A percentile compares a stretch with the other conserved stretches of the same genome.
These are phyloP conservation scores for Ocimum tenuiflorum DNA, from an alignment of 257 asterid species.

Conservation along the genomic window DNA sequence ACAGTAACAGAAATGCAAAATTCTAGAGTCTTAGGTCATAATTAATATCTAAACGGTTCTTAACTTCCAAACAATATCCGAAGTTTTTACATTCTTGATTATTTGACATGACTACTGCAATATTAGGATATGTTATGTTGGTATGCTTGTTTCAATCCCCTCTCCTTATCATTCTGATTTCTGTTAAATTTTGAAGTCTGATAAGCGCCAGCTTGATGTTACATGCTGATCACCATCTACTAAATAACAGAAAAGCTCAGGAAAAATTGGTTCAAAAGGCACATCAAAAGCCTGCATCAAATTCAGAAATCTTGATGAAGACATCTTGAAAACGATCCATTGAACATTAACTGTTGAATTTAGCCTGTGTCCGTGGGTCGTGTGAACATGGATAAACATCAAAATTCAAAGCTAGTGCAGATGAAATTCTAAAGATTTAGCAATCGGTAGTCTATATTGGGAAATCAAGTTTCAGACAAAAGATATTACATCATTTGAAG, in stretches of 20 bases:
- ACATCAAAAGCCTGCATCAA: slow-evolving; percentile 24
- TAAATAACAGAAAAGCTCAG: background rate
- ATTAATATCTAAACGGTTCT: background rate
- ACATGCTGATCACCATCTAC: slow-evolving; percentile 14
- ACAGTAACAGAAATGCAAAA: background rate
- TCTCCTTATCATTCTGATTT: slow-evolving; percentile 11
- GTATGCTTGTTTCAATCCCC: background rate
- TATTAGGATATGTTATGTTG: slow-evolving; percentile 5
- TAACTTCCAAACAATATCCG: slow-evolving; percentile 16
- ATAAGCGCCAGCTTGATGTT: slow-evolving; percentile 18
- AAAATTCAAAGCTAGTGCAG: background rate
- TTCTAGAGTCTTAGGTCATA: background rate
- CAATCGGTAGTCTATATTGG: slow-evolving; percentile 1
- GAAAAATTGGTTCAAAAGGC: background rate
- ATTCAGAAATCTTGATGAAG: slow-evolving; percentile 21
- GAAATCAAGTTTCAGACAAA: slow-evolving; percentile 7
- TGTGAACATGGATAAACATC: background rate
- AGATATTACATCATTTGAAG: slow-evolving; percentile 22
- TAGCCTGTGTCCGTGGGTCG: slow-evolving; percentile 19
- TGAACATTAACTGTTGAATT: slow-evolving; percentile 23
- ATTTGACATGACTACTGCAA: slow-evolving; percentile 23
- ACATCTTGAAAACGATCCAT: slow-evolving; percentile 4
- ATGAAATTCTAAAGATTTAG: background rate
- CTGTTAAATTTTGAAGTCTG: slow-evolving; percentile 25
- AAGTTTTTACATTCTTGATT: background rate